These are phyloP conservation scores for Pogostemon cablin DNA, from an alignment of 257 asterid species.

Conservation along the genomic window DNA sequence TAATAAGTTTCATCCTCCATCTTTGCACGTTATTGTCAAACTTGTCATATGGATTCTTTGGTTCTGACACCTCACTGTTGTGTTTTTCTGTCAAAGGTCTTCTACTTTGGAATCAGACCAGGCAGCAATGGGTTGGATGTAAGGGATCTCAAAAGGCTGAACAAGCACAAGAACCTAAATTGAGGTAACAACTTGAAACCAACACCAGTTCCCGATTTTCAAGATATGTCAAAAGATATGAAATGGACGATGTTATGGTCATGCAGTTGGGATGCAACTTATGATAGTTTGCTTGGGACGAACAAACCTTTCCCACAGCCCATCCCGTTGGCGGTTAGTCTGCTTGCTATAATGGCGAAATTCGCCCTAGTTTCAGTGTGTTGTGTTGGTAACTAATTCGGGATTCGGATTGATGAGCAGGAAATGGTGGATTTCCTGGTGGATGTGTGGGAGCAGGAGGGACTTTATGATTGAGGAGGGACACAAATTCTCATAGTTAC, in stretches of 20 bases:
- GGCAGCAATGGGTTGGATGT: slow-evolving; percentile 86
- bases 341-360: neutral
- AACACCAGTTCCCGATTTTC: neutral
- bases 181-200: slow-evolving; percentile 48
- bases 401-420: slow-evolving; percentile 36
- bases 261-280: slow-evolving; percentile 77
- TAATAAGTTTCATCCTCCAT: slow-evolving; percentile 39
- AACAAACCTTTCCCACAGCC: slow-evolving; percentile 83
- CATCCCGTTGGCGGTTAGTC: slow-evolving; percentile 81
- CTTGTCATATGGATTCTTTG: neutral
- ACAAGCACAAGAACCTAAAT: slow-evolving; percentile 58
- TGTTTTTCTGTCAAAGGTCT: slow-evolving; percentile 54
- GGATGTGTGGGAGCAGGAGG: slow-evolving; percentile 73
- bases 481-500: neutral
- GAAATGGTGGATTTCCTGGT: slow-evolving; percentile 77
- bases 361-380: slow-evolving; percentile 6
- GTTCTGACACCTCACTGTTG: neutral
- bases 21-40: slow-evolving; percentile 6
- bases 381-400: neutral
- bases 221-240: neutral
- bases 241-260: slow-evolving; percentile 8
- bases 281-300: slow-evolving; percentile 80
- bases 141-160: slow-evolving; percentile 50
- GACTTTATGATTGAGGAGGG: slow-evolving; percentile 52
- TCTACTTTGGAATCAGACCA: slow-evolving; percentile 86